phyloP scores from a whole-genome alignment of 1,284 basidiomycete species.

The Leccinum fuscescens region DNA sequence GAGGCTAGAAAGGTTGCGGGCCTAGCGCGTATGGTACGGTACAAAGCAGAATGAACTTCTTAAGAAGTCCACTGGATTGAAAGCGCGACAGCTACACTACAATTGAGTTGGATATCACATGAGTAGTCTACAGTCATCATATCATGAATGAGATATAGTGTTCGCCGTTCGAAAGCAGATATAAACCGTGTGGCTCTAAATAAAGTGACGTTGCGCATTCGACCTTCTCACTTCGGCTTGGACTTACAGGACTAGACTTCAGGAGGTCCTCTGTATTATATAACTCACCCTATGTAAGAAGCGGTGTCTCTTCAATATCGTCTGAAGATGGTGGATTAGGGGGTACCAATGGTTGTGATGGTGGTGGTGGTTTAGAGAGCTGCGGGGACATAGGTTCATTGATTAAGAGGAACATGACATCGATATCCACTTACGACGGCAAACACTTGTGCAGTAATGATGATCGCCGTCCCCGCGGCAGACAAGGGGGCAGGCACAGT shows the following conservation, averaged over 20 bases:
- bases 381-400: neutral
- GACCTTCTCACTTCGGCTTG: neutral
- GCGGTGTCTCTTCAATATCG: slow-evolving; percentile 3
- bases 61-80: neutral
- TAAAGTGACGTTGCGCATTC: neutral
- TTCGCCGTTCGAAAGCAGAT: neutral
- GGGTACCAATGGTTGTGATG: neutral
- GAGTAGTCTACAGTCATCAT: neutral
- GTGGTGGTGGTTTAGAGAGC: slow-evolving; percentile 7
- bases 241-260: neutral
- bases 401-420: neutral
- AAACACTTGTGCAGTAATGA: slow-evolving; percentile 12
- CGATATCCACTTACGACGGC: slow-evolving; percentile 14
- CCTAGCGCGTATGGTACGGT: neutral
- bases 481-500: slow-evolving; percentile 16
- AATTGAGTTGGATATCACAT: neutral
- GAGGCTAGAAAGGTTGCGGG: too few species aligned
- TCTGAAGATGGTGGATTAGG: neutral
- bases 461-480: slow-evolving; percentile 11
- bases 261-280: neutral
- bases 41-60: neutral
- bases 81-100: neutral
- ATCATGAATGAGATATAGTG: neutral
- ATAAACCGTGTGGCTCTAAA: neutral
- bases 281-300: neutral